These are phyloP conservation scores for Botrytis fabae DNA, from an alignment of 2,329 filamentous ascomycete genomes.

Conservation along the genomic window DNA sequence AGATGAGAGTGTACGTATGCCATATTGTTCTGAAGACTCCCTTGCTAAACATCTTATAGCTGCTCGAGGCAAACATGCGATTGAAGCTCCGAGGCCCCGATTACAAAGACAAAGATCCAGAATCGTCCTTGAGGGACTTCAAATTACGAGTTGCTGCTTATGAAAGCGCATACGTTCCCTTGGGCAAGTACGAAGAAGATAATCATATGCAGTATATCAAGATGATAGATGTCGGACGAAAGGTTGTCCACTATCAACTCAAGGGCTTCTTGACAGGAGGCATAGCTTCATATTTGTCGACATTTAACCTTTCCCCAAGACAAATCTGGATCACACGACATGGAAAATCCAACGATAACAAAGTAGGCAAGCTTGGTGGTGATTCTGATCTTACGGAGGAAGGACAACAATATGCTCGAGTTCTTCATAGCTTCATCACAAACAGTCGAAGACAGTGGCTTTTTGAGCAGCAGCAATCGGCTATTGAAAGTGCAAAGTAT, in stretches of 20 bases:
- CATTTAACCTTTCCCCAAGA: constrained; percentile 92
- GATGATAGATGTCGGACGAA: constrained; percentile 96
- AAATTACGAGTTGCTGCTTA: constrained; percentile 90
- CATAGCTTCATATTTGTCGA: constrained; percentile 91
- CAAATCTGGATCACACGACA: constrained; percentile 99
- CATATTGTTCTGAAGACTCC: neutral
- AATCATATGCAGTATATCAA: constrained; percentile 89
- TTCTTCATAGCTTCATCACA: constrained; percentile 81
- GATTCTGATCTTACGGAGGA: constrained; percentile 82
- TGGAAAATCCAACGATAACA: constrained; percentile 87
- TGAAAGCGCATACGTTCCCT: constrained; percentile 87
- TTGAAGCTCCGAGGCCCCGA: constrained; percentile 94
- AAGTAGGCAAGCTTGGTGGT: constrained; percentile 84
- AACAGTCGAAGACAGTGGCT: constrained; percentile 80
- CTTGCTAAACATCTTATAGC: constrained; percentile 40
- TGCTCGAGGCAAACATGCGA: constrained; percentile 95
- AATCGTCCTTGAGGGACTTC: constrained; percentile 83
- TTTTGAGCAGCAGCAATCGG: constrained; percentile 74
- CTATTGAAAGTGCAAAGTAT: constrained; percentile 70
- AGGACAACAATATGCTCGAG: constrained; percentile 75
- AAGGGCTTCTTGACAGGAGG: constrained; percentile 89
- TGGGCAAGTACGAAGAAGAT: constrained; percentile 88
- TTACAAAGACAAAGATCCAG: constrained; percentile 90
- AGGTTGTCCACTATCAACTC: constrained; percentile 86
- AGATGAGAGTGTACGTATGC: constrained; percentile 61